A percentile compares a stretch with the other conserved stretches of the same genome.
These are phyloP conservation scores for Coemansia guatemalensis DNA, from an alignment of 192 early-diverging fungal species.

Conservation along the genomic window DNA sequence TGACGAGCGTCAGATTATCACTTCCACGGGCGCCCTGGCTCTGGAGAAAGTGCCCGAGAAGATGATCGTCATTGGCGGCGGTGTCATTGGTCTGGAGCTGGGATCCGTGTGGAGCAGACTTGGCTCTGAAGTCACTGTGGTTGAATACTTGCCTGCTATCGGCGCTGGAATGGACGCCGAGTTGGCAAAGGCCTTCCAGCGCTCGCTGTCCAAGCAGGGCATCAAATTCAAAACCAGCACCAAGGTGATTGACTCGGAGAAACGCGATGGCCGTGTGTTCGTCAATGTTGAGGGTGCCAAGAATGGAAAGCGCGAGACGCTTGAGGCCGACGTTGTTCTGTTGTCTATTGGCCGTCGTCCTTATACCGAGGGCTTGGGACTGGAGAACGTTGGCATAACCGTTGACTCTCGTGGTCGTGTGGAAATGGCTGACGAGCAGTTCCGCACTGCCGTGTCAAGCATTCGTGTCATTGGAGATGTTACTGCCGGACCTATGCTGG, in stretches of 20 bases:
- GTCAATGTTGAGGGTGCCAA: conserved; percentile 90
- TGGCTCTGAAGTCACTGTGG: conserved; percentile 92
- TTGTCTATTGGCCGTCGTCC: conserved; percentile 95
- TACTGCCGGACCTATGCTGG: conserved; percentile 96
- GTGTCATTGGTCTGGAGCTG: conserved; percentile 98
- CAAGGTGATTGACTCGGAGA: conserved; percentile 88
- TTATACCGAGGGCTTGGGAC: conserved; percentile 87
- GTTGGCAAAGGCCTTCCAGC: conserved; percentile 91
- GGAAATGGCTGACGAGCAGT: conserved; percentile 70
- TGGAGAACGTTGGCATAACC: conserved; percentile 89
- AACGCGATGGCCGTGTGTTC: conserved; percentile 82
- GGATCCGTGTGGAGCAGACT: conserved; percentile 98
- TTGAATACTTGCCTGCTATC: conserved; percentile 90
- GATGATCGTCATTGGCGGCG: conserved; percentile 98
- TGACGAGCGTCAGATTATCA: conserved; percentile 95
- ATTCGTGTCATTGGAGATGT: conserved; percentile 97
- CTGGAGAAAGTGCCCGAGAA: conserved; percentile 94
- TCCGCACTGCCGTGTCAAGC: conserved; percentile 80
- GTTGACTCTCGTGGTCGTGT: conserved; percentile 87
- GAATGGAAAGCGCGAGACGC: conserved; percentile 74
- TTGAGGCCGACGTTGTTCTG: conserved; percentile 89
- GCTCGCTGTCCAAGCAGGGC: conserved; percentile 90
- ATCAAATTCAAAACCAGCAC: conserved; percentile 98
- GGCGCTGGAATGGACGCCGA: conserved; percentile 98
- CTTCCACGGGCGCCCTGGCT: conserved; percentile 96